phyloP scores from a whole-genome alignment of 306 rosid species.

The Prunus davidiana region DNA sequence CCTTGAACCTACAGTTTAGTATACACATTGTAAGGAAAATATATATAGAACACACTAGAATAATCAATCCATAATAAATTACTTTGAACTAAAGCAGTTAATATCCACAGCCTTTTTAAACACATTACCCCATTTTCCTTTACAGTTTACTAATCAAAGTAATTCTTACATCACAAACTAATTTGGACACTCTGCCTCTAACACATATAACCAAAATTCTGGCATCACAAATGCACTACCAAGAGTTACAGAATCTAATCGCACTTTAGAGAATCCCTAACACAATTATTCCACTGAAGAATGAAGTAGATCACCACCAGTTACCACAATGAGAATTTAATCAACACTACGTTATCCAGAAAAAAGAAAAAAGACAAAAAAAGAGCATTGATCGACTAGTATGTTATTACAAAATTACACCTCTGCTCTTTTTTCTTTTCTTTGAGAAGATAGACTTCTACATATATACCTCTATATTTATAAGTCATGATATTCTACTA shows the following conservation, averaged over 20 bases:
- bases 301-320: background rate
- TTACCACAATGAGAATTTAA: background rate
- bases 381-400: background rate
- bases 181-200: background rate
- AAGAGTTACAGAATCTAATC: background rate
- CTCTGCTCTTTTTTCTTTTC: background rate
- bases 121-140: background rate
- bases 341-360: background rate
- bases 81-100: background rate
- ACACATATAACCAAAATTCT: background rate
- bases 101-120: background rate
- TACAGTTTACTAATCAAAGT: background rate
- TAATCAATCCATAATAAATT: background rate
- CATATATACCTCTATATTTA: background rate
- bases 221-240: background rate
- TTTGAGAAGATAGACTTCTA: background rate
- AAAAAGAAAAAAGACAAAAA: background rate
- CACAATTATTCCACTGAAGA: background rate
- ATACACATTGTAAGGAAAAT: conserved; percentile 13
- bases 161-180: background rate
- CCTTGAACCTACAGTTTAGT: conserved; percentile 75
- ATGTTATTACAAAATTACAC: background rate
- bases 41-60: background rate
- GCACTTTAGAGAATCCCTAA: background rate
- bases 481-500: background rate